phyloP scores from a whole-genome alignment of 257 asterid genomes.

The Knoxia roxburghii region DNA sequence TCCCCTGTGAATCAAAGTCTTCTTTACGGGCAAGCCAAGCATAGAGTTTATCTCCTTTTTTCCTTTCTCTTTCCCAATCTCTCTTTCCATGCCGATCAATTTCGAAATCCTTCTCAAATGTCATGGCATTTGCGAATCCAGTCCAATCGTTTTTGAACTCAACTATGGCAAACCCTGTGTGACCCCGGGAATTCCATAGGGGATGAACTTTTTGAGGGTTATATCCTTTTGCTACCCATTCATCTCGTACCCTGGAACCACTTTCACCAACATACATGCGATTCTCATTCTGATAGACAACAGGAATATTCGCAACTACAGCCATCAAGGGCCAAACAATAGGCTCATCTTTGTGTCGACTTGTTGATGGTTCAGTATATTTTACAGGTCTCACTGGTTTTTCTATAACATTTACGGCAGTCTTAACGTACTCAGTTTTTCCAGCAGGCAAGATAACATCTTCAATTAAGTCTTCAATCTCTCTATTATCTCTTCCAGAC shows the following conservation, averaged over 20 bases:
- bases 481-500: slow-evolving; percentile 26
- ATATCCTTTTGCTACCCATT: slow-evolving; percentile 53
- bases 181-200: slow-evolving; percentile 57
- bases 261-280: slow-evolving; percentile 62
- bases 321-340: slow-evolving; percentile 93
- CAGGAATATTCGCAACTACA: slow-evolving; percentile 61
- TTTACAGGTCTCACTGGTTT: neutral
- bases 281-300: slow-evolving; percentile 42
- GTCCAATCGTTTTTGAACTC: slow-evolving; percentile 68
- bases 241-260: slow-evolving; percentile 57
- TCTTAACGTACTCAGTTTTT: neutral
- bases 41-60: slow-evolving; percentile 45
- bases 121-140: slow-evolving; percentile 71
- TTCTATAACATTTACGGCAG: neutral
- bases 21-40: slow-evolving; percentile 89
- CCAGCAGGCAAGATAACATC: slow-evolving; percentile 9
- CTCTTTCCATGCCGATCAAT: slow-evolving; percentile 53
- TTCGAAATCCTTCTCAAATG: slow-evolving; percentile 73
- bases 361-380: neutral
- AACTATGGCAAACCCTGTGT: slow-evolving; percentile 69
- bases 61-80: slow-evolving; percentile 43
- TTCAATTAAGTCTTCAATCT: slow-evolving; percentile 14
- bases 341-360: slow-evolving; percentile 34
- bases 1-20: slow-evolving; percentile 39
- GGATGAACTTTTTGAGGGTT: slow-evolving; percentile 62